Base-by-base conservation (phyloP, 73 alveolate species). In the Urostyla sp. region DNA sequence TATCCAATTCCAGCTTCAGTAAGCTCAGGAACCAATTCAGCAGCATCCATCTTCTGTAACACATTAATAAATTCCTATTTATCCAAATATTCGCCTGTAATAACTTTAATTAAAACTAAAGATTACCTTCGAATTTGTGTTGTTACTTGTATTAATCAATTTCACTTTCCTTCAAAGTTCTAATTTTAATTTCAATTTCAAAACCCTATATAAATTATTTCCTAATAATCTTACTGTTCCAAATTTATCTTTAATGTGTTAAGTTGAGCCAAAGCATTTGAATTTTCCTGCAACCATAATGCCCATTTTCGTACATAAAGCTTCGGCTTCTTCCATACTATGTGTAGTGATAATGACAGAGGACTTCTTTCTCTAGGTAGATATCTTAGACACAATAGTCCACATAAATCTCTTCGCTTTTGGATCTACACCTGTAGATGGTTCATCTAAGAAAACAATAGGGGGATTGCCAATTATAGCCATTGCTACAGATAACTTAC, bases 391-490 rank as follows among this genome's bases (percentile, higher is more conserved):
- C 40, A 97, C 94, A 24, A 97, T 98, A 32, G 91, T 94, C 99
- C 99, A 97, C 99, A 97, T 97, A 83, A 93, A 93, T 57, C 98
- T 69, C 85, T 98, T 92, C 10, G 99, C 98, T 76, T 94, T 96
- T 7, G 99, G 99, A 67, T 97, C 99, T 96, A 97, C 97, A 52
- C 99, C 99, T 0, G 99, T 96, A 0, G 98, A 92, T 13, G 99
- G 99, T 85, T 97, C 99, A 78, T 97, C 99, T 28, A 97, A 84
- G 88, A 97, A 95, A 16, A 97, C 98, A 50, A 96, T 96, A 8
- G 99, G 98, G 1, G 99, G 99, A 87, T 97, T 97, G 23, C 99
- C 98, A 59, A 97, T 96, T 96, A 97, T 91, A 1, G 99, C 98
- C 88, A 95, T 95, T 0, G 99, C 99, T 8, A 97, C 99, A 24